Evolutionary conservation across 305 asterid genomes (phyloP).

Genomic region (Fraxinus albicans): DNA sequence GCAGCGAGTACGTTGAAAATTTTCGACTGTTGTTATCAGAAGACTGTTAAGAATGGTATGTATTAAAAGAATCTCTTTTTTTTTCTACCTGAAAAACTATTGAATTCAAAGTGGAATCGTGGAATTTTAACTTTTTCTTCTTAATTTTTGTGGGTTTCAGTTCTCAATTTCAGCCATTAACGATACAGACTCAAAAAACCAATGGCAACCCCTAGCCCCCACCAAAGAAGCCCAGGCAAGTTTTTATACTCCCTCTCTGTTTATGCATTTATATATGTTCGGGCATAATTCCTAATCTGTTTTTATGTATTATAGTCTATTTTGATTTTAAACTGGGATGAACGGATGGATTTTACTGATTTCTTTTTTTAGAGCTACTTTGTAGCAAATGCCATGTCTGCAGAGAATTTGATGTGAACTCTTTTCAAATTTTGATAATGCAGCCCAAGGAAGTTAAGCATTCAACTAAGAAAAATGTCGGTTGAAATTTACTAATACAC

Average conservation of each 20-base stretch:
- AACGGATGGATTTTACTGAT: neutral
- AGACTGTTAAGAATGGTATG: neutral
- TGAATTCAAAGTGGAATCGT: neutral
- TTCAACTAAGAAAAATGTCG: neutral
- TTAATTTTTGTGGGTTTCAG: slow-evolving; percentile 44
- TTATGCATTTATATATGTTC: slow-evolving; percentile 3
- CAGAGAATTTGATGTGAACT: neutral
- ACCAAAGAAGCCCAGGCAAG: slow-evolving; percentile 97
- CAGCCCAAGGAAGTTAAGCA: neutral
- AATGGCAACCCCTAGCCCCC: slow-evolving; percentile 94
- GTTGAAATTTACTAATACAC: neutral
- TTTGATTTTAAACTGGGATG: slow-evolving; percentile 6
- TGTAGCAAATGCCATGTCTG: neutral
- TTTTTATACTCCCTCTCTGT: slow-evolving; percentile 12
- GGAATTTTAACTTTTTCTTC: neutral
- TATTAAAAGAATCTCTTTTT: neutral
- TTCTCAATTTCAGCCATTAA: slow-evolving; percentile 92
- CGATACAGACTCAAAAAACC: slow-evolving; percentile 68
- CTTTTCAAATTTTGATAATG: neutral
- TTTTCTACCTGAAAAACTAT: neutral
- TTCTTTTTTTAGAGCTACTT: neutral
- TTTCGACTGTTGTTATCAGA: neutral
- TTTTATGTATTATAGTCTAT: slow-evolving; percentile 10
- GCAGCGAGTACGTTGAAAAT: neutral
- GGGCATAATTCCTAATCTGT: slow-evolving; percentile 8